Evolutionary conservation across 139 green algal genomes (phyloP), one percentile per base, ranked within the genome.

Genomic region (Ettlia oleoabundans): DNA sequence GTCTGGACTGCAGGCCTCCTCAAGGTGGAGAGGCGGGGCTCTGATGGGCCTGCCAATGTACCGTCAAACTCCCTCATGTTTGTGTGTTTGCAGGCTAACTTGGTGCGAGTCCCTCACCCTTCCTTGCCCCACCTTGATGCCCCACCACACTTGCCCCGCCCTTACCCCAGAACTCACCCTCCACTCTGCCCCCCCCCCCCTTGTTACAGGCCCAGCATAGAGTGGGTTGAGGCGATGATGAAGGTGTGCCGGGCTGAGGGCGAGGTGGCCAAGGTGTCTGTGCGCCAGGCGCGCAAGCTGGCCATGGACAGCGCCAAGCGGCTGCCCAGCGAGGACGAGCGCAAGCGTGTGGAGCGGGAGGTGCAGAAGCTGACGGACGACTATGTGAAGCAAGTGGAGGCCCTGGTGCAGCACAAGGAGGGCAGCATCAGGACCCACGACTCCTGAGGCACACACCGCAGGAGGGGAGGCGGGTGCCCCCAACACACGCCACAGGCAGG

Each of bases 171-270:
- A 18, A 78, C 62, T 52, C 61, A 40, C 81, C 55, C n/a, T 28
- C 67, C 7, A 1, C 24, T 3, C 15, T 40, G 24, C 52, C 51
- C 15, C 7, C 51, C 37, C 35, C 70, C 28, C 8, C 28, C n/a
- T 70, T 13, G 33, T 52, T 24, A 65, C 69, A 90, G 85, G 72
- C 87, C 86, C 26, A 90, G 86, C 6, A 40, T 61, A 10, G 87
- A 94, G 28, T 88, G 73, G 22, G 63, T 88, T 47, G 82, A 74
- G 22, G 87, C 76, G 15, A 90, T 97, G 89, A 68, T 70, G 26
- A 94, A 94, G 78, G 51, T 97, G 70, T 89, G 89, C 42, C 66
- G 81, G 28, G 78, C 87, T 68, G 91, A 94, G 82, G 92, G 72
- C 1, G 93, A 97, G 80, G 47, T 32, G 19, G 88, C 91, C 3